These are phyloP conservation scores for Tilletia setariae DNA, from an alignment of 1,284 basidiomycete genomes.

Conservation along the genomic window DNA sequence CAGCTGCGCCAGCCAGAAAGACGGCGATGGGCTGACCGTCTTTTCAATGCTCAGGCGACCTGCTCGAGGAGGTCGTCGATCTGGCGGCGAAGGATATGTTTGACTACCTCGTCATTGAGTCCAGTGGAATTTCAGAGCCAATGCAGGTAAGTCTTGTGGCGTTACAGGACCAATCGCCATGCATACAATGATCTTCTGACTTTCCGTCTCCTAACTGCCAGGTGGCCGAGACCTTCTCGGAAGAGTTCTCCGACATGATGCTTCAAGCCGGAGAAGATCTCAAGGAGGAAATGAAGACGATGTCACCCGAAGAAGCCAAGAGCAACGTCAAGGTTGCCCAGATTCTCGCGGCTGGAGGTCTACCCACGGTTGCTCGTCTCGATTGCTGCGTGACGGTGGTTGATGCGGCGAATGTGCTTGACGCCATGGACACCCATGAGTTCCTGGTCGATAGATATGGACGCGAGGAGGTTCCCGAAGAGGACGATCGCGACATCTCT, in stretches of 20 bases:
- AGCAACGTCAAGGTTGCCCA: constrained; percentile 51
- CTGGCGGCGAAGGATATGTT: constrained; percentile 55
- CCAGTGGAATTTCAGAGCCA: constrained; percentile 58
- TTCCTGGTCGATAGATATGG: constrained; percentile 57
- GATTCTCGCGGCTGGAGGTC: constrained; percentile 56
- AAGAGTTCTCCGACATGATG: constrained; percentile 53
- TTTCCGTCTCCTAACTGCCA: too few species aligned
- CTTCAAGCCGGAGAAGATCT: constrained; percentile 46
- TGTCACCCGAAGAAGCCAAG: constrained; percentile 36
- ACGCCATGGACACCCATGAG: constrained; percentile 58
- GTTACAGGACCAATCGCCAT: background rate
- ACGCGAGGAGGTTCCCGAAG: constrained; percentile 44
- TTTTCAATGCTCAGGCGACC: constrained; percentile 48
- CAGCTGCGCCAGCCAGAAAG: too few species aligned
- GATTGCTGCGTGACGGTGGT: constrained; percentile 44
- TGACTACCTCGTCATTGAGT: constrained; percentile 58
- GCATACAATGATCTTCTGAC: too few species aligned
- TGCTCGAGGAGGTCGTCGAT: constrained; percentile 58
- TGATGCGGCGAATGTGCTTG: constrained; percentile 53
- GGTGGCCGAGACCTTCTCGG: constrained; percentile 56
- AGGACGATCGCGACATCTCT: constrained; percentile 59
- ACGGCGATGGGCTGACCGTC: background rate
- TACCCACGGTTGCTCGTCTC: constrained; percentile 53
- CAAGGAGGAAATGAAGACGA: constrained; percentile 36
- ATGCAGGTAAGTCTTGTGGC: constrained; percentile 48